Base-by-base conservation (phyloP, 2,329 filamentous ascomycete species). In the Fusarium clavum region DNA sequence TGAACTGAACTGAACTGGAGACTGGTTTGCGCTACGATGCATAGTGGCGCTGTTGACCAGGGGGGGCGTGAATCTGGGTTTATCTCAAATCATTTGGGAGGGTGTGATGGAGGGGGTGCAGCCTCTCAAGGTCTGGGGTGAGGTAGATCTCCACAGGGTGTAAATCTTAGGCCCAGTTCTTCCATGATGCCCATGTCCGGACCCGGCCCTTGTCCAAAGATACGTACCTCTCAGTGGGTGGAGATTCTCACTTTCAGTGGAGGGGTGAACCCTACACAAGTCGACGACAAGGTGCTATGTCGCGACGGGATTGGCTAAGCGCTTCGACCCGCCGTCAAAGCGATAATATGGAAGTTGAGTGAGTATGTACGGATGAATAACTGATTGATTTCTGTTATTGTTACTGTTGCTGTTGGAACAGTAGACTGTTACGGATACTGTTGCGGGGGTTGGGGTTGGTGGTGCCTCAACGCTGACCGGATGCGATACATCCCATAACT, bases 391-490 rank as follows among this genome's bases (percentile, higher is more conserved):
- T 30, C 45, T 10, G 10, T 27, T 29, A 20, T 13, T 10, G 45
- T 30, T 30, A 16, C 27, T 30, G 27, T 32, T 30, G 3, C 32
- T 52, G 48, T 27, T 12, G 20, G 20, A 20, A 27, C 32, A 40
- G 20, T 38, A 20, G 16, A 30, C 27, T 32, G 46, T 49, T 11
- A 32, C 47, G 34, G 32, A 34, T n/a, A 43, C 34, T 57, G 27
- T 57, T 57, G 40, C 52, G 45, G 53, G 16, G 60, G 44, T 52
- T 59, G 70, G 14, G 60, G 30, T 52, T 57, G 70, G 60, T 20
- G 58, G 58, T 71, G 57, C 70, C 53, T 63, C 51, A 64, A 61
- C 63, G 53, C 69, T 67, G 58, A 32, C 72, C 72, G 72, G 72
- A 74, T 74, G 72, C 64, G 57, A 74, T 71, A 34, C 53, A 44